Conservation (phyloP, 306 rosid genomes). For the Rosa lucieae region DNA sequence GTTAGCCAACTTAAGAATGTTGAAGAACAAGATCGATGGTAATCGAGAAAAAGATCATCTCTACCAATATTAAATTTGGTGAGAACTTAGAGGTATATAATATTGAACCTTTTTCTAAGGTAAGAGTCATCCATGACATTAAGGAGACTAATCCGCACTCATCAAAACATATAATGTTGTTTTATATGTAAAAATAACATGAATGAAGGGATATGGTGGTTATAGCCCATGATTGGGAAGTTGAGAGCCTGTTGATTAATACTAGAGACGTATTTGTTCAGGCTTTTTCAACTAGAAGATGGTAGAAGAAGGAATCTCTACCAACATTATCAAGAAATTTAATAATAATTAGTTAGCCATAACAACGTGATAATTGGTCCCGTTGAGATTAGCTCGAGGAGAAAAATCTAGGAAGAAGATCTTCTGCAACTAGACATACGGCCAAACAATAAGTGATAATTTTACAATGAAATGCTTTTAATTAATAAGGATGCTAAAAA, state of each 20-base stretch:
- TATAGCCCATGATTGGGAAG: slow-evolving; percentile 43
- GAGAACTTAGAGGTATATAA: slow-evolving; percentile 9
- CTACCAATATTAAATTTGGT: background rate
- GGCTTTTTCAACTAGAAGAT: background rate
- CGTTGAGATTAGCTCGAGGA: background rate
- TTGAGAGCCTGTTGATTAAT: slow-evolving; percentile 33
- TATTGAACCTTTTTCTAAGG: slow-evolving; percentile 23
- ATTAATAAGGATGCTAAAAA: background rate
- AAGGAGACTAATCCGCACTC: slow-evolving; percentile 36
- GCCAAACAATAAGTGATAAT: slow-evolving; percentile 2
- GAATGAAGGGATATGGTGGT: slow-evolving; percentile 48
- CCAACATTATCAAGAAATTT: background rate
- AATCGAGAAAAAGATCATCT: background rate
- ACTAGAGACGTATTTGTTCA: background rate
- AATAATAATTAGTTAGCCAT: slow-evolving; percentile 12
- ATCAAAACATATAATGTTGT: slow-evolving; percentile 10
- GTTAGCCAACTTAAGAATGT: slow-evolving; percentile 9
- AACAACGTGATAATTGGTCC: background rate
- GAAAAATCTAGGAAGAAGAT: slow-evolving; percentile 39
- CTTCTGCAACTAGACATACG: slow-evolving; percentile 41
- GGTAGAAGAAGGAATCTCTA: slow-evolving; percentile 32
- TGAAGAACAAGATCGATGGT: slow-evolving; percentile 1
- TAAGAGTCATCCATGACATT: slow-evolving; percentile 48
- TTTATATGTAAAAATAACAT: slow-evolving; percentile 34
- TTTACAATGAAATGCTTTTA: background rate